These are phyloP conservation scores for Fraxinus nigra DNA, from an alignment of 305 asterid species.

Conservation along the genomic window DNA sequence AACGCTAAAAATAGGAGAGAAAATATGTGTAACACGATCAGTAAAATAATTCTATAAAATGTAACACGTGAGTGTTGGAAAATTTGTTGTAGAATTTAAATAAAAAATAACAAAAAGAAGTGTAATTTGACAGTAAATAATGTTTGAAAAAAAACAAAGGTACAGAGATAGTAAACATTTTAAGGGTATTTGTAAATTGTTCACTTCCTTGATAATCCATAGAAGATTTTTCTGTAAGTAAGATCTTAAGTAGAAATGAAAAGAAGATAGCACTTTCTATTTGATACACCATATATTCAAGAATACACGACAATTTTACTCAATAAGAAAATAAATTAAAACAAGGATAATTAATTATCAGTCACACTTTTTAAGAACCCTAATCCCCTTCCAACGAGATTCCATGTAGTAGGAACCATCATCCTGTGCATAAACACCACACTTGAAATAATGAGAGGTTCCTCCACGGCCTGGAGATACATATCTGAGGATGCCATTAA, in stretches of 20 bases:
- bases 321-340: neutral
- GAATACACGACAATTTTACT: neutral
- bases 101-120: no score
- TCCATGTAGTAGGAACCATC: conserved; percentile 42
- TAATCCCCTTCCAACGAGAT: conserved; percentile 43
- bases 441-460: conserved; percentile 34
- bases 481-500: conserved; percentile 25
- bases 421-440: conserved; percentile 43
- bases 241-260: neutral
- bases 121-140: neutral
- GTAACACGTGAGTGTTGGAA: neutral
- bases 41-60: neutral
- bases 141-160: neutral
- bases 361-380: conserved; percentile 27
- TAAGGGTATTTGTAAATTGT: neutral
- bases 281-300: neutral
- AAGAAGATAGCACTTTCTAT: neutral
- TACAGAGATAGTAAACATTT: no score
- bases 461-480: conserved; percentile 30
- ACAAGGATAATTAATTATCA: neutral
- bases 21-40: neutral
- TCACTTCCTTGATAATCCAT: neutral
- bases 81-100: neutral
- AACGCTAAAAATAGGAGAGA: no score
- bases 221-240: neutral